Evolutionary conservation across 768 basidiomycete genomes (phyloP).

Genomic region (Crepidotus variabilis): DNA sequence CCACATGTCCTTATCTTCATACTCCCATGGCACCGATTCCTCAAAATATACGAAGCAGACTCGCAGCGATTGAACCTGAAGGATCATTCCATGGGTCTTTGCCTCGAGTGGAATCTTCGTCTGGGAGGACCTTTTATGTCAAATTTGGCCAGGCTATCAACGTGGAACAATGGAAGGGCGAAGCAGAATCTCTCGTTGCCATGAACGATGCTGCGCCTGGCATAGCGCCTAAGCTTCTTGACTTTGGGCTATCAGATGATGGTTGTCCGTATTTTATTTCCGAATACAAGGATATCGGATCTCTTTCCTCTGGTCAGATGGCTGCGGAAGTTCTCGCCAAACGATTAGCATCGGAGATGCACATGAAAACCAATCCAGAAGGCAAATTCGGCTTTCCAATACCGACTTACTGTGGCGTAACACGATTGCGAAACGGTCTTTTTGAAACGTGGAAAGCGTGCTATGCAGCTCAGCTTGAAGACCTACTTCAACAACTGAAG

Average conservation of each 20-base stretch:
- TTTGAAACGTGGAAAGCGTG: slow-evolving; percentile 68
- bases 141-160: slow-evolving; percentile 54
- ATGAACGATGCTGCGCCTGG: slow-evolving; percentile 66
- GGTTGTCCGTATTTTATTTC: slow-evolving; percentile 66
- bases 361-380: slow-evolving; percentile 45
- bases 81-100: slow-evolving; percentile 41
- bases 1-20: not conserved
- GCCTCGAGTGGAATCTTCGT: slow-evolving; percentile 52
- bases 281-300: slow-evolving; percentile 61
- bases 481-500: slow-evolving; percentile 42
- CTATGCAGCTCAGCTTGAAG: slow-evolving; percentile 57
- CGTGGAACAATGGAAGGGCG: slow-evolving; percentile 63
- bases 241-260: slow-evolving; percentile 36
- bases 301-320: slow-evolving; percentile 32
- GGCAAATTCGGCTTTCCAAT: slow-evolving; percentile 65
- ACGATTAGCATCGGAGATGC: slow-evolving; percentile 66
- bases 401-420: slow-evolving; percentile 76
- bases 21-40: slow-evolving; percentile 19
- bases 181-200: slow-evolving; percentile 63
- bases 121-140: slow-evolving; percentile 55
- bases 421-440: slow-evolving; percentile 71
- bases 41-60: slow-evolving; percentile 35
- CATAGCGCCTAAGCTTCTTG: slow-evolving; percentile 55
- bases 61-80: slow-evolving; percentile 46
- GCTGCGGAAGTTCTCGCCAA: slow-evolving; percentile 51